Conservation (phyloP, 2,329 filamentous ascomycete genomes). For the Fusarium bulbicola region DNA sequence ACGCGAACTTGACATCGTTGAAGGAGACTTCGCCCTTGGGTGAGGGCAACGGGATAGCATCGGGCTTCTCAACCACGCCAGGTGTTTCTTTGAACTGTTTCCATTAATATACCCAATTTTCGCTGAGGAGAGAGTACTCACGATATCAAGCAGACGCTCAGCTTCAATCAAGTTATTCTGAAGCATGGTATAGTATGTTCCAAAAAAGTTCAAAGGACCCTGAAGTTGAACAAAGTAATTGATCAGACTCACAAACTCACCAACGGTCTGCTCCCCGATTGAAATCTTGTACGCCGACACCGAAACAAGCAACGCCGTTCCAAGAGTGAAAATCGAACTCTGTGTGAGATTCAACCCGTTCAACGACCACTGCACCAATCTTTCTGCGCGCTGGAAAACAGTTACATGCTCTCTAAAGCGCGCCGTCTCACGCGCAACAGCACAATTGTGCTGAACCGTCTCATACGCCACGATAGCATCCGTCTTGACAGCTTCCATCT, state of each 20-base stretch:
- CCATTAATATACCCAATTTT: slow-evolving; percentile 15
- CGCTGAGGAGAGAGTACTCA: slow-evolving; percentile 22
- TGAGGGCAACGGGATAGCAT: slow-evolving; percentile 46
- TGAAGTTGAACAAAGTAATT: slow-evolving; percentile 70
- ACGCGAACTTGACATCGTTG: slow-evolving; percentile 55
- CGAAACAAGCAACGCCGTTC: slow-evolving; percentile 67
- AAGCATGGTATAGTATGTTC: slow-evolving; percentile 57
- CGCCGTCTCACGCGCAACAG: slow-evolving; percentile 66
- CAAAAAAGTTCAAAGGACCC: slow-evolving; percentile 69
- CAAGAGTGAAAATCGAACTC: slow-evolving; percentile 70
- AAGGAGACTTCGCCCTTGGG: slow-evolving; percentile 53
- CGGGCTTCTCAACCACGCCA: slow-evolving; percentile 53
- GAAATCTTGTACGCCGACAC: slow-evolving; percentile 71
- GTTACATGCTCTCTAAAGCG: slow-evolving; percentile 64
- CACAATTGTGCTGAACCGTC: slow-evolving; percentile 73
- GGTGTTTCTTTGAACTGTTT: slow-evolving; percentile 54
- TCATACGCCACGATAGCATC: slow-evolving; percentile 60
- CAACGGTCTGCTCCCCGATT: slow-evolving; percentile 60
- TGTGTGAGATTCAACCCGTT: slow-evolving; percentile 67
- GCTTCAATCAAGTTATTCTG: slow-evolving; percentile 58
- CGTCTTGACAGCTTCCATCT: slow-evolving; percentile 60
- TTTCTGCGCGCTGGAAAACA: slow-evolving; percentile 56
- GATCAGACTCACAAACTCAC: slow-evolving; percentile 65
- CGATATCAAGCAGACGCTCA: slow-evolving; percentile 56
- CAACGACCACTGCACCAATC: slow-evolving; percentile 41